These are phyloP conservation scores for Eucalyptus marginata DNA, from an alignment of 345 rosid genomes.

Conservation along the genomic window DNA sequence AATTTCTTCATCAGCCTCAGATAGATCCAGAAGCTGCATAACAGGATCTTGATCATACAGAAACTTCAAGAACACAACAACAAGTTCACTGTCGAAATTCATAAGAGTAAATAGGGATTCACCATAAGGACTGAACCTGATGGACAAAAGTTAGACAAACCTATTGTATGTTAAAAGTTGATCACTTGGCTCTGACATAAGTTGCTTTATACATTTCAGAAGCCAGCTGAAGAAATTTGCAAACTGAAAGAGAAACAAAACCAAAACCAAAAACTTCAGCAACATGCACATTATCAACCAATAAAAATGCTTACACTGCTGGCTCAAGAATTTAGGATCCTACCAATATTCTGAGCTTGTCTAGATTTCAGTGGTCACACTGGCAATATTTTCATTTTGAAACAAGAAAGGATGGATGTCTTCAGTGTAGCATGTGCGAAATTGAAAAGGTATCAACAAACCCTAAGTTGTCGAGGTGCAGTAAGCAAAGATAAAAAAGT, in stretches of 20 bases:
- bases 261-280: background rate
- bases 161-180: conserved; percentile 69
- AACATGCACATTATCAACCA: background rate
- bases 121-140: background rate
- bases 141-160: conserved; percentile 20
- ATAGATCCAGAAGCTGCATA: conserved; percentile 51
- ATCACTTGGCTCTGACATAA: background rate
- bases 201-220: too few species aligned
- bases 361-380: background rate
- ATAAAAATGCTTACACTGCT: background rate
- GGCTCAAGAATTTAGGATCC: background rate
- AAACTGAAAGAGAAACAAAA: too few species aligned
- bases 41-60: conserved; percentile 95
- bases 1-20: conserved; percentile 43
- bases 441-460: background rate
- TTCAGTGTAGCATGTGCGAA: background rate
- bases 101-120: background rate
- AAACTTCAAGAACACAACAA: conserved; percentile 80
- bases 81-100: conserved; percentile 66
- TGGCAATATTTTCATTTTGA: background rate
- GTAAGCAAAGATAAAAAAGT: background rate
- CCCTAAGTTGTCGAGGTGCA: background rate
- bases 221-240: too few species aligned
- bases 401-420: background rate
- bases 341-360: background rate